Conservation (phyloP, 2,329 filamentous ascomycete genomes). For the Pyricularia sp. region DNA sequence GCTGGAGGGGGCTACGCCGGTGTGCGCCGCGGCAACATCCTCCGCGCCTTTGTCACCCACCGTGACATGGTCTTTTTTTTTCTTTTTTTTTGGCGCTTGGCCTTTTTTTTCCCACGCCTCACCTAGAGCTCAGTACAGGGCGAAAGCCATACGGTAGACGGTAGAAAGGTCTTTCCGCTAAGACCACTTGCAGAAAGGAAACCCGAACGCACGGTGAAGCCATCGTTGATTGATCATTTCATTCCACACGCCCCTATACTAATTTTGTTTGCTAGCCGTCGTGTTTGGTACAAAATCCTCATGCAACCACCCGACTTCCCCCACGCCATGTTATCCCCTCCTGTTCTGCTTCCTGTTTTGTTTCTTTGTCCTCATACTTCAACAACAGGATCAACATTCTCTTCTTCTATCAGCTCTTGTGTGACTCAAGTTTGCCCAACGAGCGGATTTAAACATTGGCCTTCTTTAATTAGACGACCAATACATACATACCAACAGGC, state of each 20-base stretch:
- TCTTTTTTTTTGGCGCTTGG: neutral
- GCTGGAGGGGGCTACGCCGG: neutral
- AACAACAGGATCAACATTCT: neutral
- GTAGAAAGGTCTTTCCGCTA: neutral
- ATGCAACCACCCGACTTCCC: constrained; percentile 1
- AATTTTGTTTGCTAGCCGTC: neutral
- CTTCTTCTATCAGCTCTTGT: neutral
- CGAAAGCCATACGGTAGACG: neutral
- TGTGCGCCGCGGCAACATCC: neutral
- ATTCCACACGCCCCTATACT: neutral
- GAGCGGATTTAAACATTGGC: neutral
- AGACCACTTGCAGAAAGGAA: neutral
- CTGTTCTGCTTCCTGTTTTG: neutral
- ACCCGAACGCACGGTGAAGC: neutral
- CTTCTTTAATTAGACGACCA: neutral
- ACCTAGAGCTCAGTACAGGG: neutral
- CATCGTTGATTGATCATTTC: neutral
- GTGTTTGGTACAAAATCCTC: neutral
- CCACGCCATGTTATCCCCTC: neutral
- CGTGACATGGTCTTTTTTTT: neutral
- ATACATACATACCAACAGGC: neutral
- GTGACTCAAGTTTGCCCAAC: neutral
- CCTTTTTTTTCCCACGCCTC: neutral
- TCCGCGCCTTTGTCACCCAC: neutral
- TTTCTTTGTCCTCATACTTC: neutral